Evolutionary conservation across 2,329 filamentous ascomycete genomes (phyloP), one percentile per base, ranked within the genome.

Genomic region (Orbilia brochopaga): DNA sequence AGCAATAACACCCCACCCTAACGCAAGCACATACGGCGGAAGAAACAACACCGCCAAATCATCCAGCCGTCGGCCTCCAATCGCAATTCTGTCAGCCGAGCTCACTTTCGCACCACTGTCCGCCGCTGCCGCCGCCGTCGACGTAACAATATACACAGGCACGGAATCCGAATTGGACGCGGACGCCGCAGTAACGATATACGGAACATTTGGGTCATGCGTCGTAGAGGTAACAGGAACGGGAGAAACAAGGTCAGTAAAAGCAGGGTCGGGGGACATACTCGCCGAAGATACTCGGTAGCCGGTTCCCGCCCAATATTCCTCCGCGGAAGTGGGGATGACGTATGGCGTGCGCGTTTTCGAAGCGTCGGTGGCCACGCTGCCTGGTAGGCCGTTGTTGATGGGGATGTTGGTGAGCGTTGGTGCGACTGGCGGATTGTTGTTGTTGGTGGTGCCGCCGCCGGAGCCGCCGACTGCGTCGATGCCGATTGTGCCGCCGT

Each of bases 401-500:
- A 78, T 78, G 66, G 78, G 79, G 75, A 79, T 77, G 77, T 79
- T 74, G 77, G 82, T 77, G 74, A 82, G 78, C 48, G 82, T 80
- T 80, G 50, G 82, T 83, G 69, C 82, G 83, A 19, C 82, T 3
- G 27, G 27, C 4, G 27, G 27, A 4, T 32, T 3, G 81, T 75
- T 80, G 82, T 81, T 85, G 61, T 80, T 81, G 75, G 84, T 87
- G 61, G 80, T 81, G 75, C 84, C 87, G 65, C 89, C 86, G 67
- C 89, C 81, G 42, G 79, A 87, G 74, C 87, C 88, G 2, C 86
- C 89, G 79, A 91, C 52, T 48, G 56, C 69, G 40, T 51, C 51
- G 52, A 60, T 48, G 40, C 62, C 91, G 79, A 97, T 83, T 74
- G 83, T 80, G 73, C 94, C 94, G 74, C 87, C 92, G n/a, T 88